phyloP scores from a whole-genome alignment of 225 moss, liverwort and hornwort species.

The Rhytidiadelphus loreus region DNA sequence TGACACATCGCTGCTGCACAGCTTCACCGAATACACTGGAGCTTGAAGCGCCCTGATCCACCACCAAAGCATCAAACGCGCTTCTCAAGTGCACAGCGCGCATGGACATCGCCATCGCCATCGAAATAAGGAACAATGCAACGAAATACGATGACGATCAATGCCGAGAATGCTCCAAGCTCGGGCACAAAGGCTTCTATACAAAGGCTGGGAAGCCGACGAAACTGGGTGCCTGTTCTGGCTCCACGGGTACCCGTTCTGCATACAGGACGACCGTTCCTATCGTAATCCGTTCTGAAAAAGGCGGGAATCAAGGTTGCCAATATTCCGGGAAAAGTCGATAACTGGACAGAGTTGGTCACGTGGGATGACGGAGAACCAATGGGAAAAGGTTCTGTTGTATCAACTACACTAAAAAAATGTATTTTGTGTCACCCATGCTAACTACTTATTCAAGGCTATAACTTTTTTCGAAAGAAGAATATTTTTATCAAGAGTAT shows the following conservation, averaged over 20 bases:
- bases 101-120: constrained; percentile 28
- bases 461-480: not conserved
- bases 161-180: not conserved
- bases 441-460: not conserved
- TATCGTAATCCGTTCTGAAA: not conserved
- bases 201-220: too few species aligned
- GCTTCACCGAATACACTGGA: constrained; percentile 16
- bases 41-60: not conserved
- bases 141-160: not conserved
- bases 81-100: not conserved
- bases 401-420: too few species aligned
- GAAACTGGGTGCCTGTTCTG: not conserved
- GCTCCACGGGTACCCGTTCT: not conserved
- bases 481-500: not conserved
- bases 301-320: not conserved
- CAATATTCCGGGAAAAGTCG: not conserved
- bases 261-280: not conserved
- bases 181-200: not conserved
- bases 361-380: not conserved
- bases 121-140: not conserved
- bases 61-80: not conserved
- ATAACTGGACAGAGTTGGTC: not conserved
- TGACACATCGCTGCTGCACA: not conserved
- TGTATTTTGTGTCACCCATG: not conserved
- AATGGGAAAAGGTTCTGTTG: not conserved